A percentile compares a stretch with the other conserved stretches of the same genome.
phyloP scores from a whole-genome alignment of 2,329 filamentous ascomycete species.

The Bipolaris oryzae region DNA sequence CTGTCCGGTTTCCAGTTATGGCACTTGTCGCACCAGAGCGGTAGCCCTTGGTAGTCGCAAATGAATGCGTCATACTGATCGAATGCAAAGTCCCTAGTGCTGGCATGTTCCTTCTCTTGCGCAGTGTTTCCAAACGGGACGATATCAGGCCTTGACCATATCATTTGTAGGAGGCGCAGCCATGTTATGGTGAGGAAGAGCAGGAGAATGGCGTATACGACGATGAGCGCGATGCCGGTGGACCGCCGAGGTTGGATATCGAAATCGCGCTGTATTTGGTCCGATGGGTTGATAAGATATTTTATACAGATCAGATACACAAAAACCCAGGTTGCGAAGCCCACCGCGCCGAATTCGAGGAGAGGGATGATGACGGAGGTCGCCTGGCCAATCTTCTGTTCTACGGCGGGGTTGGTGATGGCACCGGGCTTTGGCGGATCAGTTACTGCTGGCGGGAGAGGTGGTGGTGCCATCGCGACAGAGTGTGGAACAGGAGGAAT shows the following conservation, averaged over 20 bases:
- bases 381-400: constrained; percentile 58
- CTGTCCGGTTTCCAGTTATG: constrained; percentile 87
- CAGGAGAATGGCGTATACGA: constrained; percentile 75
- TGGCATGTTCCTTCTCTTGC: constrained; percentile 37
- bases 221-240: constrained; percentile 71
- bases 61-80: constrained; percentile 84
- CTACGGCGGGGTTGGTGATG: constrained; percentile 28
- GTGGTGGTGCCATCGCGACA: constrained; percentile 18
- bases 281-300: constrained; percentile 66
- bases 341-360: constrained; percentile 68
- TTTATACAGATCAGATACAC: constrained; percentile 67
- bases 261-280: constrained; percentile 24
- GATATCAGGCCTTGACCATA: constrained; percentile 74
- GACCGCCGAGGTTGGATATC: constrained; percentile 53
- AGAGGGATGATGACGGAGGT: constrained; percentile 71
- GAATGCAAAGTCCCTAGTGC: constrained; percentile 68
- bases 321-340: constrained; percentile 74
- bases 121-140: constrained; percentile 63
- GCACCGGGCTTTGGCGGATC: constrained; percentile 33
- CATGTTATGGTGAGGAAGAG: constrained; percentile 71
- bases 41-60: constrained; percentile 79
- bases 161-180: constrained; percentile 70
- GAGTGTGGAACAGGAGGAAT: not conserved
- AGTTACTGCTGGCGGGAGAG: constrained; percentile 21
- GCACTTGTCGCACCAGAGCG: constrained; percentile 84